phyloP scores from a whole-genome alignment of 768 basidiomycete species.

The Xerocomellus intermedius region DNA sequence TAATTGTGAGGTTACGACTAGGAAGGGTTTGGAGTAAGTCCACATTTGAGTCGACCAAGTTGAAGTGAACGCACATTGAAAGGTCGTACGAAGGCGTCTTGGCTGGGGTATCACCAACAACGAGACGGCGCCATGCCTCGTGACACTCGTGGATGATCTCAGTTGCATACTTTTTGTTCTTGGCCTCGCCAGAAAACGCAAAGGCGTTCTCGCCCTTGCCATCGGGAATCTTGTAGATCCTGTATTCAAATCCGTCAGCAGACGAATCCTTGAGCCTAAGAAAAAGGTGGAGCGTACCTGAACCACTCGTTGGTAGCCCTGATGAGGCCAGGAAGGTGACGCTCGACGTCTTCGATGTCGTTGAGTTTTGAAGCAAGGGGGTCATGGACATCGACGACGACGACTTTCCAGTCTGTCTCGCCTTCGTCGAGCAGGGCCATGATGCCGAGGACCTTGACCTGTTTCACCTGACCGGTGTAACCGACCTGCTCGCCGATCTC shows the following conservation, averaged over 20 bases:
- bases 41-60: neutral
- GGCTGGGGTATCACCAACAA: conserved; percentile 73
- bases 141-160: conserved; percentile 99
- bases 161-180: conserved; percentile 99
- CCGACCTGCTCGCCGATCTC: conserved; percentile 99
- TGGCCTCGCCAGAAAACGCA: conserved; percentile 99
- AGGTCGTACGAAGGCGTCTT: conserved; percentile 73
- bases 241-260: conserved; percentile 29
- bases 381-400: conserved; percentile 95
- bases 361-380: conserved; percentile 96
- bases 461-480: conserved; percentile 96
- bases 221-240: conserved; percentile 96
- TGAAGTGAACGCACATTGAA: conserved; percentile 65
- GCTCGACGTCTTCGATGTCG: conserved; percentile 98
- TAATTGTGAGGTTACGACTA: conserved; percentile 79
- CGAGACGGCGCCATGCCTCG: conserved; percentile 95
- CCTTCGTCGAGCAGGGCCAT: conserved; percentile 99
- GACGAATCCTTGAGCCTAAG: neutral
- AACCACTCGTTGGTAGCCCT: conserved; percentile 99
- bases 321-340: conserved; percentile 95
- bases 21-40: conserved; percentile 3
- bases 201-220: conserved; percentile 97
- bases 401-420: conserved; percentile 99
- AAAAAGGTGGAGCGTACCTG: conserved; percentile 49
- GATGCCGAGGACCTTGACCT: conserved; percentile 99